A percentile compares a stretch with the other conserved stretches of the same genome.
These are phyloP conservation scores for Colletotrichum sojae DNA, from an alignment of 2,329 filamentous ascomycete species.

Conservation along the genomic window DNA sequence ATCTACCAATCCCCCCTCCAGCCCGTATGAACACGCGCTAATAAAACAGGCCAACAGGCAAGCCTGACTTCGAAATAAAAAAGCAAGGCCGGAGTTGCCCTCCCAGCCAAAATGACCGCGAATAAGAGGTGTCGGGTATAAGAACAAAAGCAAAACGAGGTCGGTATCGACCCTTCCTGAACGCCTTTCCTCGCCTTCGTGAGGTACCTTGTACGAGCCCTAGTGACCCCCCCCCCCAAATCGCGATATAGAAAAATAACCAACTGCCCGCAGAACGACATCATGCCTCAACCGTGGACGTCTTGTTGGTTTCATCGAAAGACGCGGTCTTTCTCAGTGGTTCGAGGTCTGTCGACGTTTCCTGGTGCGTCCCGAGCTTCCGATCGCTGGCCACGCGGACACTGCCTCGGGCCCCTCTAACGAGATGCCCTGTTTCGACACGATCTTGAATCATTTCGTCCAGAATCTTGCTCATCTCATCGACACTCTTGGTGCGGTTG, in stretches of 20 bases:
- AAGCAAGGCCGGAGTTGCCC: conserved; percentile 4
- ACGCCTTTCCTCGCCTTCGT: conserved; percentile 34
- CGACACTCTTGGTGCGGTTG: conserved; percentile 78
- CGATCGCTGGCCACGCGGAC: conserved; percentile 69
- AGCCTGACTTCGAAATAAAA: conserved; percentile 13
- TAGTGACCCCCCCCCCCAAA: background rate
- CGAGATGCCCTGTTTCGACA: conserved; percentile 81
- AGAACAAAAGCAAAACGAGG: conserved; percentile 43
- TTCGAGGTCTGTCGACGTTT: conserved; percentile 55
- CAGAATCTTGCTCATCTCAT: conserved; percentile 93
- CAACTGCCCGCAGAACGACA: conserved; percentile 41
- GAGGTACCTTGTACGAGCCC: conserved; percentile 16
- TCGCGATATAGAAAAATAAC: conserved; percentile 7
- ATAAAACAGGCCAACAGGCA: conserved; percentile 37
- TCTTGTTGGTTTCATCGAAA: conserved; percentile 36
- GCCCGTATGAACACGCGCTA: conserved; percentile 33
- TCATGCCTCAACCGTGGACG: conserved; percentile 44
- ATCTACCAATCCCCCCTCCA: background rate
- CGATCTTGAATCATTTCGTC: conserved; percentile 97
- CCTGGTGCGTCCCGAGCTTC: conserved; percentile 54
- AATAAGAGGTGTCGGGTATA: conserved; percentile 56
- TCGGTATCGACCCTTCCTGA: conserved; percentile 29
- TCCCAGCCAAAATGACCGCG: conserved; percentile 41
- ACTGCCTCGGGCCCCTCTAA: conserved; percentile 77
- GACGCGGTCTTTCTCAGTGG: conserved; percentile 56